Conservation (phyloP, 1,284 basidiomycete genomes). For the Rhodotorula glutinis region DNA sequence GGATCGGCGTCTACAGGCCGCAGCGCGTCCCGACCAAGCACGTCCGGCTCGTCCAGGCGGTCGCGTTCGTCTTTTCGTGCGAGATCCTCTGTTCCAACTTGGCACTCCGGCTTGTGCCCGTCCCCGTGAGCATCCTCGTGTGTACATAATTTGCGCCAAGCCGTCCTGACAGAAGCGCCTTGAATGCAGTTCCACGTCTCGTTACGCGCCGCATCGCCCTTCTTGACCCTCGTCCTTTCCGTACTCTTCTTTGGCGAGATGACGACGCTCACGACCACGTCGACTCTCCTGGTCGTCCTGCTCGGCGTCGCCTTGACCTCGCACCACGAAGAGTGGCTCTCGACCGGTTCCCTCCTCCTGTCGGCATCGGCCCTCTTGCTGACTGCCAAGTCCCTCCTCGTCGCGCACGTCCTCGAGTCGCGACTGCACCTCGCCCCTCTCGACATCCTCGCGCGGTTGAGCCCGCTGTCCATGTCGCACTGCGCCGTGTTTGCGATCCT, state of each 20-base stretch:
- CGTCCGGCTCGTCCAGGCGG: constrained; percentile 13
- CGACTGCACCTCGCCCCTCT: constrained; percentile 26
- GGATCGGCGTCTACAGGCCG: constrained; percentile 23
- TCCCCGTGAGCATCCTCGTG: constrained; percentile 23
- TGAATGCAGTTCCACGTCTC: constrained; percentile 32
- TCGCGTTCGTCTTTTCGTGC: constrained; percentile 31
- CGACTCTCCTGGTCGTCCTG: constrained; percentile 29
- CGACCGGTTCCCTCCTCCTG: constrained; percentile 31
- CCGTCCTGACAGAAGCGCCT: background rate
- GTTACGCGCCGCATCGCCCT: constrained; percentile 34
- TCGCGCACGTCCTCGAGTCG: constrained; percentile 27
- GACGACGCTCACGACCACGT: constrained; percentile 22
- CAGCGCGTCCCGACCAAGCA: constrained; percentile 20
- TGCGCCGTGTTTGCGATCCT: constrained; percentile 30
- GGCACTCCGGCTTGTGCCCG: constrained; percentile 27
- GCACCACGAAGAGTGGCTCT: constrained; percentile 20
- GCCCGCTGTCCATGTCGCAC: constrained; percentile 25
- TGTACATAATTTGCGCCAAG: too few species aligned
- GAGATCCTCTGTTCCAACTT: constrained; percentile 33
- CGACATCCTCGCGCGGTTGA: constrained; percentile 30
- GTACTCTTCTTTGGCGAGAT: constrained; percentile 27
- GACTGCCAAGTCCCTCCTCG: constrained; percentile 32
- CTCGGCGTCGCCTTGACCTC: constrained; percentile 37
- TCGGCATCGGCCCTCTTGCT: constrained; percentile 27
- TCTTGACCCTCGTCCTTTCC: constrained; percentile 34